Conservation (phyloP, 129 eudicot genomes). For the Mikania micrantha region DNA sequence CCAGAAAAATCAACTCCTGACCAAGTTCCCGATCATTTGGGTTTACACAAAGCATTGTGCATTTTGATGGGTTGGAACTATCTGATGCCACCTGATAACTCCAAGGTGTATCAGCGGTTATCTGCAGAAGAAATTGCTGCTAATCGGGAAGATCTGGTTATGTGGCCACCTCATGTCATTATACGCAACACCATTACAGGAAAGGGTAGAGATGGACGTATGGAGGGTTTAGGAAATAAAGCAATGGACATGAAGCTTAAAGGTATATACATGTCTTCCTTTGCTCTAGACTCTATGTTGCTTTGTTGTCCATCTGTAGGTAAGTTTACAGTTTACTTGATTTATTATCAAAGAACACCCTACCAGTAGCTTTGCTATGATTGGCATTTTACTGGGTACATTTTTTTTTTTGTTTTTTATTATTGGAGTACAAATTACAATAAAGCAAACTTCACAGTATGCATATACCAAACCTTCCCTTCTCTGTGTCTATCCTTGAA, state of each 20-base stretch:
- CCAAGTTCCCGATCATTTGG: conserved; percentile 72
- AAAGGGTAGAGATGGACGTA: conserved; percentile 81
- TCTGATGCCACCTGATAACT: conserved; percentile 75
- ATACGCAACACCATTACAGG: conserved; percentile 81
- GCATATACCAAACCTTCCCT: background rate
- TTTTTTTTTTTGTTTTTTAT: too few relatives aligned
- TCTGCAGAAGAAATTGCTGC: conserved; percentile 76
- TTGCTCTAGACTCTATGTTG: background rate
- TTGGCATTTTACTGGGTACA: too few relatives aligned
- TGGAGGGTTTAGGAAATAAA: conserved; percentile 95
- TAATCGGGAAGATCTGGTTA: conserved; percentile 62
- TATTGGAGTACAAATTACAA: background rate
- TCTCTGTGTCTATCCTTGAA: background rate
- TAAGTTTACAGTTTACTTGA: background rate
- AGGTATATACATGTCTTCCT: conserved; percentile 50
- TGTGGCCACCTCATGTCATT: conserved; percentile 95
- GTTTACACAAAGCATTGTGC: conserved; percentile 89
- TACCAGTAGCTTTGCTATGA: too few relatives aligned
- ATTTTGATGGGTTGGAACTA: conserved; percentile 87
- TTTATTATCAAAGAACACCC: too few relatives aligned
- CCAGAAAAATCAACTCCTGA: conserved; percentile 46
- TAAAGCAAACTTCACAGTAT: background rate
- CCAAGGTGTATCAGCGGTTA: conserved; percentile 63
- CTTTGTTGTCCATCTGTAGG: background rate
- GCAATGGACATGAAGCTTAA: conserved; percentile 76